phyloP scores from a whole-genome alignment of 805 yeast species.

The Metschnikowia koreensis region DNA sequence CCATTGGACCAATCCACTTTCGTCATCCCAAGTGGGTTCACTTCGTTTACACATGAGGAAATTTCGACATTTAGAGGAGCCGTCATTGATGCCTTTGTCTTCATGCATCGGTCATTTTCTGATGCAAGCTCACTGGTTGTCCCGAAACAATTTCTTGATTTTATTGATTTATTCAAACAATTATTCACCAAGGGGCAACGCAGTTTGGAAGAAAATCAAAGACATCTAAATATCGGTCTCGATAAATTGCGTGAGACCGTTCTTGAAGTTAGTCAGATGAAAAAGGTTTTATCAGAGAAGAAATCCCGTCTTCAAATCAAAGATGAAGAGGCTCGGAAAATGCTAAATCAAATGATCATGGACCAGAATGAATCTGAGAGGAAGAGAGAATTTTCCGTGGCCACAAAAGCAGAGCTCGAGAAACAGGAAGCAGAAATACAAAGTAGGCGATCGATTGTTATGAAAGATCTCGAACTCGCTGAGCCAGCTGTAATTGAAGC shows the following conservation, averaged over 20 bases:
- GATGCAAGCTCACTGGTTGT: conserved; percentile 20
- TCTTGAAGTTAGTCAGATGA: conserved; percentile 62
- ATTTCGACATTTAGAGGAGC: conserved; percentile 39
- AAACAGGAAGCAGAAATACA: conserved; percentile 63
- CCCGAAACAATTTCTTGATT: conserved; percentile 58
- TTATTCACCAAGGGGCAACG: conserved; percentile 44
- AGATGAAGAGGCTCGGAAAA: conserved; percentile 64
- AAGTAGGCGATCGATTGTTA: conserved; percentile 51
- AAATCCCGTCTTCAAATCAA: conserved; percentile 49
- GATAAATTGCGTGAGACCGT: conserved; percentile 77
- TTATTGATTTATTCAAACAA: conserved; percentile 44
- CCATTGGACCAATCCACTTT: conserved; percentile 55
- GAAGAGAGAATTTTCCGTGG: conserved; percentile 79
- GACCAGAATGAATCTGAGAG: conserved; percentile 94
- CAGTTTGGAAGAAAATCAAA: conserved; percentile 61
- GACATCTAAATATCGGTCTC: conserved; percentile 71
- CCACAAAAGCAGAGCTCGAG: conserved; percentile 66
- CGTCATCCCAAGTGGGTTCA: conserved; percentile 27
- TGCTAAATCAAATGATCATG: conserved; percentile 70
- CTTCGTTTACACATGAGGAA: conserved; percentile 11
- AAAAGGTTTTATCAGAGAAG: conserved; percentile 52
- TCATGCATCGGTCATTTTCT: conserved; percentile 40
- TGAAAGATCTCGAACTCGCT: conserved; percentile 65
- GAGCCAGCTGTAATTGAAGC: conserved; percentile 88
- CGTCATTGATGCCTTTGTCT: conserved; percentile 46